These are phyloP conservation scores for Corymbia citriodora DNA, from an alignment of 441 rosid genomes.

Conservation along the genomic window DNA sequence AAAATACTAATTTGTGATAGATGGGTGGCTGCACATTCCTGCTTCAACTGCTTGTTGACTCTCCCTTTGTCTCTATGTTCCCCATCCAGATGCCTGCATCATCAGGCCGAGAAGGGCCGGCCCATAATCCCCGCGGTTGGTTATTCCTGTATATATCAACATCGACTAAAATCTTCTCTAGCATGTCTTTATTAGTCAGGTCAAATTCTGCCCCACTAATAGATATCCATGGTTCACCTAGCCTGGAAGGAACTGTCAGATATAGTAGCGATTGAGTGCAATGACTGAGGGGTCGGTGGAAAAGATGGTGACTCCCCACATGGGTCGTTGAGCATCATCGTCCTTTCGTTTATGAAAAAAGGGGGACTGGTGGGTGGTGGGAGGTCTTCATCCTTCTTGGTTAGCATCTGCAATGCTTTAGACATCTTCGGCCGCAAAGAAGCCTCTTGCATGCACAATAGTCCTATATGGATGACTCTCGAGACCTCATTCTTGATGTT, in stretches of 20 bases:
- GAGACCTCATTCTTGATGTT: conserved; percentile 16
- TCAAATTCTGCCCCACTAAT: background rate
- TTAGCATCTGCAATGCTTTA: conserved; percentile 39
- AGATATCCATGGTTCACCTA: background rate
- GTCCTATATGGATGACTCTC: conserved; percentile 53
- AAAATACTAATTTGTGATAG: too few relatives aligned
- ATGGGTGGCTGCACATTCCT: too few relatives aligned
- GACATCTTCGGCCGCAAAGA: conserved; percentile 44
- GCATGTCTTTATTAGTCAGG: background rate
- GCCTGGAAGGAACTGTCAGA: background rate
- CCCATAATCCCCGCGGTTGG: background rate
- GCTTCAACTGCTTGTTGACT: too few relatives aligned
- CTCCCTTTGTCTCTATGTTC: too few relatives aligned
- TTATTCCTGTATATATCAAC: background rate
- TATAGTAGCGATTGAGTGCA: background rate
- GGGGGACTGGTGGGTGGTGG: conserved; percentile 53
- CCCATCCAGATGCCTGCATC: too few relatives aligned
- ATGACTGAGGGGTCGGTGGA: background rate
- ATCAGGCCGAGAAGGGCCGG: background rate
- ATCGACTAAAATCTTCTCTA: background rate
- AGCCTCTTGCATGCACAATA: conserved; percentile 60
- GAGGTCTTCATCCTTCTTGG: conserved; percentile 26
- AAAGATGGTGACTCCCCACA: background rate
- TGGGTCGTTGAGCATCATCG: background rate
- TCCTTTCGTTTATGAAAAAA: conserved; percentile 34